phyloP scores from a whole-genome alignment of 2,329 filamentous ascomycete genomes.

The Hymenoscyphus infarciens region DNA sequence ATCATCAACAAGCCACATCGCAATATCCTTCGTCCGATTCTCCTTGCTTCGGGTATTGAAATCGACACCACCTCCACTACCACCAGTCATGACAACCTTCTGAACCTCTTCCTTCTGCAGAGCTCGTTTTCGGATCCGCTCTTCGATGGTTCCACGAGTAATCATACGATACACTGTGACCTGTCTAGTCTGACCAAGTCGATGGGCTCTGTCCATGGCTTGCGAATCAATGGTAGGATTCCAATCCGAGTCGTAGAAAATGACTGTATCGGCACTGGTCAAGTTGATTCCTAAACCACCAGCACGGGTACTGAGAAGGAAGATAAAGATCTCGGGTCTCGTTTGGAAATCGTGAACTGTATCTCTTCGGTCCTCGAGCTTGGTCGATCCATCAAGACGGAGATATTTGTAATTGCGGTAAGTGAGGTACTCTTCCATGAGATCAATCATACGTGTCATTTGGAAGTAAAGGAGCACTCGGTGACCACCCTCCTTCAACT shows the following conservation, averaged over 20 bases:
- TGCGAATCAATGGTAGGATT: constrained; percentile 98
- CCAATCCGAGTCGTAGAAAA: constrained; percentile 99
- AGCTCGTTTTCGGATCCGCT: constrained; percentile 94
- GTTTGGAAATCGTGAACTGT: constrained; percentile 97
- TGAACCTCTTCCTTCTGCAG: constrained; percentile 98
- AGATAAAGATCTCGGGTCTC: constrained; percentile 91
- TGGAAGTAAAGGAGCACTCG: constrained; percentile 98
- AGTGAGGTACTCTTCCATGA: constrained; percentile 98
- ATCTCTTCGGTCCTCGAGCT: constrained; percentile 92
- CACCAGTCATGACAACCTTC: constrained; percentile 91
- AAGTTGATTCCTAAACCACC: constrained; percentile 98
- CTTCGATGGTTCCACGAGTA: constrained; percentile 93
- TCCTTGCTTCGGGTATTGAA: constrained; percentile 90
- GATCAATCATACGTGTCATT: constrained; percentile 99
- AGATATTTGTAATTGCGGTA: constrained; percentile 99
- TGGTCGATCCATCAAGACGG: constrained; percentile 92
- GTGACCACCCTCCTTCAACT: constrained; percentile 88
- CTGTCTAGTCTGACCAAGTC: constrained; percentile 91
- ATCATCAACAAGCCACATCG: constrained; percentile 97
- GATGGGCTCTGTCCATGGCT: constrained; percentile 98
- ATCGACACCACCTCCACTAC: constrained; percentile 78
- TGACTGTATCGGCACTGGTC: constrained; percentile 94
- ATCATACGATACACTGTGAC: constrained; percentile 98
- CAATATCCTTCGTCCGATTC: constrained; percentile 96
- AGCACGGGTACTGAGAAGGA: constrained; percentile 90